Evolutionary conservation across 2,329 filamentous ascomycete genomes (phyloP).

Genomic region (Grosmannia penicillata): DNA sequence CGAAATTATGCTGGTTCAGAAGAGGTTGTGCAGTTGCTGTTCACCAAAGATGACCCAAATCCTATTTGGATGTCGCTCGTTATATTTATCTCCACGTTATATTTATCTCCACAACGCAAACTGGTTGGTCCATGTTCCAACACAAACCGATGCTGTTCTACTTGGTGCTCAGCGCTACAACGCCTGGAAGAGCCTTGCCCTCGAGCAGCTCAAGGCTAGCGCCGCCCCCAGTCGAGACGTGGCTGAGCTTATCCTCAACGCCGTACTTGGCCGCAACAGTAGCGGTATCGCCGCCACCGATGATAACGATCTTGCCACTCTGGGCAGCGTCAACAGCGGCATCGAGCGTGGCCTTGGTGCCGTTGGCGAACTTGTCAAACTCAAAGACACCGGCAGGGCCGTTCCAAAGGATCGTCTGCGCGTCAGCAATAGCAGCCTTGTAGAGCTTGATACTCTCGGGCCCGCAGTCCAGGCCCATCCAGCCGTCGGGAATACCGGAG

Average conservation of each 20-base stretch:
- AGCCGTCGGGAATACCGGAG: conserved; percentile 86
- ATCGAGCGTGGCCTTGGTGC: conserved; percentile 85
- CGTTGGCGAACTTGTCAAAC: conserved; percentile 83
- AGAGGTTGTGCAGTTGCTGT: too few relatives aligned
- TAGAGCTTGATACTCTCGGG: conserved; percentile 77
- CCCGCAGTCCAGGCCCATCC: conserved; percentile 95
- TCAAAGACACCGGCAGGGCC: conserved; percentile 95
- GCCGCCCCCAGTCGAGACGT: conserved; percentile 94
- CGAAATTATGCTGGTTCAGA: too few relatives aligned
- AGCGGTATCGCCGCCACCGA: conserved; percentile 93
- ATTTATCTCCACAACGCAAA: too few relatives aligned
- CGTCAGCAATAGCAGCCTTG: conserved; percentile 71
- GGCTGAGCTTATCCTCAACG: conserved; percentile 91
- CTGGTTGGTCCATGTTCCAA: too few relatives aligned
- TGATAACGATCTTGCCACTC: conserved; percentile 90
- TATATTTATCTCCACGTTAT: too few relatives aligned
- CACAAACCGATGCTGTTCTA: too few relatives aligned
- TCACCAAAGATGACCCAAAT: too few relatives aligned
- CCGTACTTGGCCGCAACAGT: conserved; percentile 96
- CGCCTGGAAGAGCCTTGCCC: conserved; percentile 94
- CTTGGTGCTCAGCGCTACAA: conserved; percentile 74
- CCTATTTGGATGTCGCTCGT: too few relatives aligned
- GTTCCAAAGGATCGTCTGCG: conserved; percentile 98
- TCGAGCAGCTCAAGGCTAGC: conserved; percentile 91
- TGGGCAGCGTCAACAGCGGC: conserved; percentile 62